These are phyloP conservation scores for Canariomyces notabilis DNA, from an alignment of 2,329 filamentous ascomycete species.

Conservation along the genomic window DNA sequence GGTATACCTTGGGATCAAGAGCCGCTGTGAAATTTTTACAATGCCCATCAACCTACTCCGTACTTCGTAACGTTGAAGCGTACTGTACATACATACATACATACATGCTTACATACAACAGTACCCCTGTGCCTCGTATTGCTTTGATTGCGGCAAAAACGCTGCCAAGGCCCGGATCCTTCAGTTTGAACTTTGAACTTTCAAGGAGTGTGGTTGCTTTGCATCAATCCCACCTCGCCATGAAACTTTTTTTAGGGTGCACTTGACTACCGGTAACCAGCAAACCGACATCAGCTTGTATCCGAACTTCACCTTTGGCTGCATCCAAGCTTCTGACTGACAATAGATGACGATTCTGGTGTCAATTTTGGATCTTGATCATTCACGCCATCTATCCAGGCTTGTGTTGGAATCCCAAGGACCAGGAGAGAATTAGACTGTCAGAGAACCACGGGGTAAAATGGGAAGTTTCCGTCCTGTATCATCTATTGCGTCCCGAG, in stretches of 20 bases:
- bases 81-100: no score
- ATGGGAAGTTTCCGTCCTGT: neutral
- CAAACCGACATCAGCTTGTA: no score
- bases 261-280: no score
- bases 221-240: no score
- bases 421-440: neutral
- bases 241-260: no score
- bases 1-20: no score
- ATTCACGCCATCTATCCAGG: neutral
- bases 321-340: no score
- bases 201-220: neutral
- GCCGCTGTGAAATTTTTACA: no score
- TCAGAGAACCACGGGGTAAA: slow-evolving; percentile 16
- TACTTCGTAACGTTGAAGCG: no score
- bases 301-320: neutral
- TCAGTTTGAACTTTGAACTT: no score
- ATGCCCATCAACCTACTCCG: no score
- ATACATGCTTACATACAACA: neutral
- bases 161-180: slow-evolving; percentile 12
- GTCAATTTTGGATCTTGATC: neutral
- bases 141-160: slow-evolving; percentile 14
- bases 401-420: neutral
- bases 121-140: slow-evolving; percentile 11
- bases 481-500: neutral
- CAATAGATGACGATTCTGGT: no score